Conservation (phyloP, 345 rosid species). For the Clarkia xantiana region DNA sequence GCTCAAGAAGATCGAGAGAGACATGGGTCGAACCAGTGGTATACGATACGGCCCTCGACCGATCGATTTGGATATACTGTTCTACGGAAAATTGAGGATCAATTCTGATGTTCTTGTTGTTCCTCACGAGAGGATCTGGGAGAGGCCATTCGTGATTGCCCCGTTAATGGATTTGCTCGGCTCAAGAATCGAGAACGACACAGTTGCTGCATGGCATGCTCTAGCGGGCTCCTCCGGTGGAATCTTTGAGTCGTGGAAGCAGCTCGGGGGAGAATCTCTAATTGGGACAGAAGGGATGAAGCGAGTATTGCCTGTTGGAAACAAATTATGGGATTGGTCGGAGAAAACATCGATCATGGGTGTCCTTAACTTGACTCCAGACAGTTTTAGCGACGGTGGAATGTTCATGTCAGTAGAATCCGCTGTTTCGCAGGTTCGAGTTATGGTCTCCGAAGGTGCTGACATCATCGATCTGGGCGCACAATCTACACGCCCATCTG, state of each 20-base stretch:
- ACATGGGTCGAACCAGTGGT: constrained; percentile 66
- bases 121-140: constrained; percentile 87
- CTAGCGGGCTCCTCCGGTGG: constrained; percentile 38
- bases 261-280: constrained; percentile 58
- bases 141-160: constrained; percentile 85
- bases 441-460: constrained; percentile 64
- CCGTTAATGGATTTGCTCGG: constrained; percentile 83
- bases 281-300: constrained; percentile 64
- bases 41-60: constrained; percentile 81
- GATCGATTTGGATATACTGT: constrained; percentile 78
- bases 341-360: constrained; percentile 68
- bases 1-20: constrained; percentile 67
- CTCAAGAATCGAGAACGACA: constrained; percentile 43
- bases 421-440: constrained; percentile 55
- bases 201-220: constrained; percentile 73
- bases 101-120: constrained; percentile 43
- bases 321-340: constrained; percentile 69
- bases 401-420: constrained; percentile 45
- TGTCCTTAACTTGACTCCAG: constrained; percentile 79
- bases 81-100: constrained; percentile 56
- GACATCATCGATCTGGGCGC: constrained; percentile 84
- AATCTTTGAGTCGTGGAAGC: constrained; percentile 54
- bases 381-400: constrained; percentile 94
- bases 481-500: constrained; percentile 83
- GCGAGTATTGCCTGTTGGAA: constrained; percentile 65